Conservation (phyloP, 1,284 basidiomycete species). For the Grifola frondosa region DNA sequence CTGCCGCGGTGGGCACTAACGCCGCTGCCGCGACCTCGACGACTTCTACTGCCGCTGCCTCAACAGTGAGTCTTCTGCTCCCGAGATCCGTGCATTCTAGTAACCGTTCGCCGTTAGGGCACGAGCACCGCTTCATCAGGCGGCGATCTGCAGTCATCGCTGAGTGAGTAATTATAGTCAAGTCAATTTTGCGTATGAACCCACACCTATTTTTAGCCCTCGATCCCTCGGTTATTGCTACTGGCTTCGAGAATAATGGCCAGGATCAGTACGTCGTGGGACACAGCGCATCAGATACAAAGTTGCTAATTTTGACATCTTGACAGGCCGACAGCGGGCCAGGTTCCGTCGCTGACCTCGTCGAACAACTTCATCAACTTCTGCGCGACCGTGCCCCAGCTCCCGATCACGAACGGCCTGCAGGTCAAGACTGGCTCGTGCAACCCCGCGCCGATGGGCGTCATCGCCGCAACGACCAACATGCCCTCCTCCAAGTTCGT, state of each 20-base stretch:
- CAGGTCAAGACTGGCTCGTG: conserved; percentile 60
- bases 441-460: conserved; percentile 57
- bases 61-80: too few relatives aligned
- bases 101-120: neutral
- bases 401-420: conserved; percentile 59
- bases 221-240: conserved; percentile 50
- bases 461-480: conserved; percentile 44
- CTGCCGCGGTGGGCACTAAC: neutral
- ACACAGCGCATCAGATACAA: conserved; percentile 29
- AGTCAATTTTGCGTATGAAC: conserved; percentile 26
- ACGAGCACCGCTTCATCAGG: neutral
- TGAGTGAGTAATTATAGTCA: conserved; percentile 21
- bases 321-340: conserved; percentile 43
- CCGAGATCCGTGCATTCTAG: too few relatives aligned
- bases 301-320: neutral
- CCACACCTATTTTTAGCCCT: conserved; percentile 39
- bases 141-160: conserved; percentile 25
- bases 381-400: conserved; percentile 49
- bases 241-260: conserved; percentile 52
- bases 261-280: conserved; percentile 33
- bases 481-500: conserved; percentile 59
- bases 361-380: conserved; percentile 77
- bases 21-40: conserved; percentile 8
- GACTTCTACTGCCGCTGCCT: neutral
- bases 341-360: conserved; percentile 60